These are phyloP conservation scores for Xylariales sp. DNA, from an alignment of 2,329 filamentous ascomycete genomes.

Conservation along the genomic window DNA sequence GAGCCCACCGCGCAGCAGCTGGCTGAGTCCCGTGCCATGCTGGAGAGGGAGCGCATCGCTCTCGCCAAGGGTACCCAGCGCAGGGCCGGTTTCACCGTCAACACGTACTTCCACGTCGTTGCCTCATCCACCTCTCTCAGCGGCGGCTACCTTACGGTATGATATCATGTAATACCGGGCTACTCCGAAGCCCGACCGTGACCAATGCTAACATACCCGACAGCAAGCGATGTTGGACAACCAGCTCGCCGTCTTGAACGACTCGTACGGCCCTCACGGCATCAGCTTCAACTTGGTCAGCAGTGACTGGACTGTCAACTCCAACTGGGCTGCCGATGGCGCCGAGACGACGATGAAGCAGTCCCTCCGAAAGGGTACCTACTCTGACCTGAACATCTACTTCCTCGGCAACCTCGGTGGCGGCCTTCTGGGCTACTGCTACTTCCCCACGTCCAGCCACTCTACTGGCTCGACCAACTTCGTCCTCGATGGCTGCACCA, in stretches of 20 bases:
- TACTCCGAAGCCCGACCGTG: not conserved
- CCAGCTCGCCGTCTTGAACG: slow-evolving; percentile 61
- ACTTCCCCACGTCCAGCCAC: slow-evolving; percentile 58
- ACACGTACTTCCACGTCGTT: slow-evolving; percentile 56
- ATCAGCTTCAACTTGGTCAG: slow-evolving; percentile 59
- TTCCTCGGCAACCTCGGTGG: slow-evolving; percentile 53
- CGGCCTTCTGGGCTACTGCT: slow-evolving; percentile 59
- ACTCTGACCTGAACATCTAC: slow-evolving; percentile 61
- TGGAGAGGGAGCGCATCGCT: slow-evolving; percentile 42
- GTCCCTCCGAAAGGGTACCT: slow-evolving; percentile 58
- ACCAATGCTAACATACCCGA: slow-evolving; percentile 29
- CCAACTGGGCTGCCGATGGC: slow-evolving; percentile 57
- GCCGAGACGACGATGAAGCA: slow-evolving; percentile 58
- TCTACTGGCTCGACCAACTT: slow-evolving; percentile 51
- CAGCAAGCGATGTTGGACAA: slow-evolving; percentile 52
- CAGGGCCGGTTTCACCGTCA: slow-evolving; percentile 49
- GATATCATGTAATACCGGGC: slow-evolving; percentile 13
- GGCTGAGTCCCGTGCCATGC: slow-evolving; percentile 43
- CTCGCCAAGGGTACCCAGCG: slow-evolving; percentile 38
- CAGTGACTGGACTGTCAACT: slow-evolving; percentile 60
- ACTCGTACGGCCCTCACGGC: slow-evolving; percentile 56
- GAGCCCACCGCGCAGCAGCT: slow-evolving; percentile 47
- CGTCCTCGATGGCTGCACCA: slow-evolving; percentile 52
- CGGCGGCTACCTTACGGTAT: slow-evolving; percentile 54
- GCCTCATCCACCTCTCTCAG: slow-evolving; percentile 46